Conservation (phyloP, 176 grass and related monocot genomes). For the Stipa capillata region DNA sequence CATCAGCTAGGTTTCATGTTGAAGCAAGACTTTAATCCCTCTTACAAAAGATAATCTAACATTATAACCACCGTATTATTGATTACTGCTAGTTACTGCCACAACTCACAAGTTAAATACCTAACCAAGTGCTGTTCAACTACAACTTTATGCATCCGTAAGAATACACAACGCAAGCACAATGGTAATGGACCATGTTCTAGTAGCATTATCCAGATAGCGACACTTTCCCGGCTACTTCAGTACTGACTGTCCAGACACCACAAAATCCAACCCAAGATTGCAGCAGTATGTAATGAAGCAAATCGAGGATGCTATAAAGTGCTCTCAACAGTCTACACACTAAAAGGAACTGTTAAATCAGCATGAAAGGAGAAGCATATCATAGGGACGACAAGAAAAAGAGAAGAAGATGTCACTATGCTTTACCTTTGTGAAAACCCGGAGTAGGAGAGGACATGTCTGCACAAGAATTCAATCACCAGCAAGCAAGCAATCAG, state of each 20-base stretch:
- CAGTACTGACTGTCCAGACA: neutral
- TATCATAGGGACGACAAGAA: neutral
- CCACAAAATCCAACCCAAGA: neutral
- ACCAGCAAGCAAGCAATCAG: neutral
- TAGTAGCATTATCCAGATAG: neutral
- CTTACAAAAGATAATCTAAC: neutral
- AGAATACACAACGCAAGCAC: neutral
- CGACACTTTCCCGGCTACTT: neutral
- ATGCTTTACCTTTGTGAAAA: slow-evolving; percentile 74
- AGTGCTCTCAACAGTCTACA: neutral
- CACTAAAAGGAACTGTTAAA: neutral
- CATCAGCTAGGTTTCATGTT: neutral
- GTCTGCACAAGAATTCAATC: slow-evolving; percentile 53
- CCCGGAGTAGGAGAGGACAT: slow-evolving; percentile 86
- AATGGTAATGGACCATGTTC: neutral
- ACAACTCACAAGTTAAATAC: neutral
- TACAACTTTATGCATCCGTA: neutral
- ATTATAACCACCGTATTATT: neutral
- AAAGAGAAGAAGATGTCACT: neutral
- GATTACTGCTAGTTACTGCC: neutral
- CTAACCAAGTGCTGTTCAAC: neutral
- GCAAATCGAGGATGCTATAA: neutral
- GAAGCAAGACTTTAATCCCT: neutral
- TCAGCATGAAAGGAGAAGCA: neutral
- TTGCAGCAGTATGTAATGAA: neutral